These are phyloP conservation scores for Lactarius vividus DNA, from an alignment of 768 basidiomycete species.

Conservation along the genomic window DNA sequence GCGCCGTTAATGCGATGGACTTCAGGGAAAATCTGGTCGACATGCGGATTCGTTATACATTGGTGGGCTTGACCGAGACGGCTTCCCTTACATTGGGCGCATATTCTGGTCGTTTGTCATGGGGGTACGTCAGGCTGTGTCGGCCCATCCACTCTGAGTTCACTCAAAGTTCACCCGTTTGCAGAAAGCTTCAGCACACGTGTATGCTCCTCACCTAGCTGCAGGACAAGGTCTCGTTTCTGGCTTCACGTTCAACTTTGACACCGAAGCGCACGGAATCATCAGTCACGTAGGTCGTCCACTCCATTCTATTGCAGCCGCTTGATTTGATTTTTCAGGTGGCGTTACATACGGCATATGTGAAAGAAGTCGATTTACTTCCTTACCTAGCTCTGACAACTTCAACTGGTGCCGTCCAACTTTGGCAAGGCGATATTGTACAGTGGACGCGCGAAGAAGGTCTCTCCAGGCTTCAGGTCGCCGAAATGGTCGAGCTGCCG, in stretches of 20 bases:
- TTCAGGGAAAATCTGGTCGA: conserved; percentile 42
- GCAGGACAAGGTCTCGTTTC: conserved; percentile 47
- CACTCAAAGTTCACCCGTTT: conserved; percentile 11
- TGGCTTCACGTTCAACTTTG: conserved; percentile 61
- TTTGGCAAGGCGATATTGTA: conserved; percentile 60
- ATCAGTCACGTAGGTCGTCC: conserved; percentile 55
- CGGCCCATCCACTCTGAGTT: not conserved
- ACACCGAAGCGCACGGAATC: conserved; percentile 62
- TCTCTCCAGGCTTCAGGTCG: conserved; percentile 58
- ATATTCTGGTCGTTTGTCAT: conserved; percentile 62
- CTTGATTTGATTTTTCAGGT: conserved; percentile 37
- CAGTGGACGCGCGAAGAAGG: conserved; percentile 84
- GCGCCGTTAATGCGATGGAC: not conserved
- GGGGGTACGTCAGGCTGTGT: conserved; percentile 42
- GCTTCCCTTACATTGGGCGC: conserved; percentile 55
- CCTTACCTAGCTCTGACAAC: conserved; percentile 58
- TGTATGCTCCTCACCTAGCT: conserved; percentile 49
- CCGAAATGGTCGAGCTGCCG: conserved; percentile 77
- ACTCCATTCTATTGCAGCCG: conserved; percentile 6
- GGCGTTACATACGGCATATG: conserved; percentile 50
- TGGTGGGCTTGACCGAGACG: conserved; percentile 51
- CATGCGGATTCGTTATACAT: conserved; percentile 53
- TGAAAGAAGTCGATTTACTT: conserved; percentile 37
- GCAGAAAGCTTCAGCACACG: conserved; percentile 55
- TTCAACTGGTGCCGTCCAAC: conserved; percentile 71